Evolutionary conservation across 805 yeast species (phyloP).

Genomic region (Starmerella bombicola): DNA sequence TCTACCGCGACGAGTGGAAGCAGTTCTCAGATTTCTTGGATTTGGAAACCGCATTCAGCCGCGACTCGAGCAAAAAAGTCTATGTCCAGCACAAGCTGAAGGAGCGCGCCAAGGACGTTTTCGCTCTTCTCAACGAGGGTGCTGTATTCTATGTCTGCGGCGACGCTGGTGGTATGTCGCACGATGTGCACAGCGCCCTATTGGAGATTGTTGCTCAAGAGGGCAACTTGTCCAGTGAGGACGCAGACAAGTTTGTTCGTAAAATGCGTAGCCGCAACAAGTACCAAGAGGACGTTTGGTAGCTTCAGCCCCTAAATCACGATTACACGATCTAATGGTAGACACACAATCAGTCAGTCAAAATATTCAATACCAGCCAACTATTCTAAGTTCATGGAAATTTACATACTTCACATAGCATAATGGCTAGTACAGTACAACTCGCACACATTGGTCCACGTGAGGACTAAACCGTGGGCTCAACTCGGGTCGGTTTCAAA

Average conservation of each 20-base stretch:
- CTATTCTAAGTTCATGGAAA: no score
- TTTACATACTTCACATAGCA: no score
- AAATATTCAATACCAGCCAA: no score
- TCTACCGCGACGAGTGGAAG: slow-evolving; percentile 85
- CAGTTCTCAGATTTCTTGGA: slow-evolving; percentile 39
- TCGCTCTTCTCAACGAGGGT: slow-evolving; percentile 47
- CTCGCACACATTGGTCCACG: no score
- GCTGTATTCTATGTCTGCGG: slow-evolving; percentile 94
- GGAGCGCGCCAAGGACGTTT: slow-evolving; percentile 38
- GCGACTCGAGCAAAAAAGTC: slow-evolving; percentile 49
- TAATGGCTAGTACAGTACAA: no score
- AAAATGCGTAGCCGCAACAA: slow-evolving; percentile 69
- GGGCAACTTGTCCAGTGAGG: slow-evolving; percentile 50
- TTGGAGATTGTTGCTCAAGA: slow-evolving; percentile 48
- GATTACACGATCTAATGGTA: neutral
- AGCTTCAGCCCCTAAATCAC: slow-evolving; percentile 22
- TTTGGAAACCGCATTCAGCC: slow-evolving; percentile 73
- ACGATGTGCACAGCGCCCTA: slow-evolving; percentile 71
- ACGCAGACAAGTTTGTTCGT: slow-evolving; percentile 67
- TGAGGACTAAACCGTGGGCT: no score
- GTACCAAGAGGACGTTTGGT: slow-evolving; percentile 98
- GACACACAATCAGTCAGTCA: neutral
- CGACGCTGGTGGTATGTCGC: slow-evolving; percentile 91
- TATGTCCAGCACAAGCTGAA: slow-evolving; percentile 74
- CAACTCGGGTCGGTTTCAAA: no score